Base-by-base conservation (phyloP, 2,329 filamentous ascomycete species). In the Fusarium sp. region DNA sequence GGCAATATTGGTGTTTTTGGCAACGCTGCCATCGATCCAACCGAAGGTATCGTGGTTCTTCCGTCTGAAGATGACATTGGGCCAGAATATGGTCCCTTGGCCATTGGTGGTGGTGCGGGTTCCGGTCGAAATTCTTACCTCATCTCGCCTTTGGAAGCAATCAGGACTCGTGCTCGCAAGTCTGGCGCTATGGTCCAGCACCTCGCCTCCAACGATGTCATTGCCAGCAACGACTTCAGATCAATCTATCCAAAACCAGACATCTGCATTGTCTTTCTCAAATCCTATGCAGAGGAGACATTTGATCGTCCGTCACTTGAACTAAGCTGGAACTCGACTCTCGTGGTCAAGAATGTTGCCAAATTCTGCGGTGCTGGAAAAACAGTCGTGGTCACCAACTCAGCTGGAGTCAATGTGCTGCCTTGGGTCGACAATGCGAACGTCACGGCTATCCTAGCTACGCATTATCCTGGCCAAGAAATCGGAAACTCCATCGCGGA, bases 401-500 rank as follows among this genome's bases (percentile, higher is more conserved):
- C 89, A 1, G 90, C 92, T 16, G 91, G 91, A 0, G 84, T 92
- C 55, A 78, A 90, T 6, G 82, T 92, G 76, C 89, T 92, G 65
- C 82, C 87, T 18, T 93, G 90, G 89, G 87, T 90, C 69, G 85
- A 92, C 67, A 83, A 90, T 4, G 84, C 88, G 1, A 86, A 88
- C 12, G 89, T 93, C 68, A 91, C 90, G 70, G 87, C 88, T 16
- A 87, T 93, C 9, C 78, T 93, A 18, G 85, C 91, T 47, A 90
- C 90, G 16, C 89, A 92, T 76, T 85, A 92, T 6, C 91, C 91
- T 0, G 91, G 91, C 12, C 90, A 93, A 73, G 90, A 92, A 79
- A 89, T 89, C 8, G 91, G 91, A 39, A 84, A 88, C 68, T 89
- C 90, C 2, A 81, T 93, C n/a, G 86, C 87, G 40, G 88, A 91